Conservation (phyloP, 305 asterid species). For the Rubia peregrina region DNA sequence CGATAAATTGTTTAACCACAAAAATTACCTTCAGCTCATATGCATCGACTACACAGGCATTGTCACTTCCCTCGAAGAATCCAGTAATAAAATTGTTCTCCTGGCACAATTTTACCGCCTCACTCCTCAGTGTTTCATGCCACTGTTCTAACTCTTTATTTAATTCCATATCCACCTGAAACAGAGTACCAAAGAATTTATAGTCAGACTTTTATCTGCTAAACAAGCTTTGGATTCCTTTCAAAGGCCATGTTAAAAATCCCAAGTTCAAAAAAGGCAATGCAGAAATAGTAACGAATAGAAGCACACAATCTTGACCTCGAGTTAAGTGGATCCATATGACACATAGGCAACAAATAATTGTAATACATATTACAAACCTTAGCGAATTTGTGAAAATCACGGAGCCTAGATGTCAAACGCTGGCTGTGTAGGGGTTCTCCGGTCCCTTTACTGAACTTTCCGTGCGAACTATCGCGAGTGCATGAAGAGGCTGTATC, state of each 20-base stretch:
- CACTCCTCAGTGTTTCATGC: conserved; percentile 81
- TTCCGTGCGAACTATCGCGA: conserved; percentile 74
- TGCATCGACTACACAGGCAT: conserved; percentile 80
- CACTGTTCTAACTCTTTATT: conserved; percentile 90
- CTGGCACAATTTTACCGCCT: conserved; percentile 76
- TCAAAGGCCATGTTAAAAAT: neutral
- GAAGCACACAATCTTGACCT: neutral
- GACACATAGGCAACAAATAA: neutral
- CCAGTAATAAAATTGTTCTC: conserved; percentile 90
- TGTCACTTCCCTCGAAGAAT: conserved; percentile 89
- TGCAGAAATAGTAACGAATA: neutral
- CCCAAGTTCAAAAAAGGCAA: conserved; percentile 3
- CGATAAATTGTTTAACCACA: neutral
- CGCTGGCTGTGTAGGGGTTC: conserved; percentile 79
- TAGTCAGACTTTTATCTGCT: neutral
- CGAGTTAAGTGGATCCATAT: neutral
- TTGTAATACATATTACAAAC: conserved; percentile 30
- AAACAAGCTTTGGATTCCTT: neutral
- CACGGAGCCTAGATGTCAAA: conserved; percentile 85
- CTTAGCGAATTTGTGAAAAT: conserved; percentile 87
- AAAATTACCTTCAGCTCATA: conserved; percentile 80
- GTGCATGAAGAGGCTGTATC: conserved; percentile 65
- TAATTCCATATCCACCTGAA: conserved; percentile 77
- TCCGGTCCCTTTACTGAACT: conserved; percentile 45
- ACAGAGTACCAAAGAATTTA: conserved; percentile 15